Evolutionary conservation across 371 early-diverging fungal genomes (phyloP), one percentile per base, ranked within the genome.

Genomic region (Rhizopus sp.): DNA sequence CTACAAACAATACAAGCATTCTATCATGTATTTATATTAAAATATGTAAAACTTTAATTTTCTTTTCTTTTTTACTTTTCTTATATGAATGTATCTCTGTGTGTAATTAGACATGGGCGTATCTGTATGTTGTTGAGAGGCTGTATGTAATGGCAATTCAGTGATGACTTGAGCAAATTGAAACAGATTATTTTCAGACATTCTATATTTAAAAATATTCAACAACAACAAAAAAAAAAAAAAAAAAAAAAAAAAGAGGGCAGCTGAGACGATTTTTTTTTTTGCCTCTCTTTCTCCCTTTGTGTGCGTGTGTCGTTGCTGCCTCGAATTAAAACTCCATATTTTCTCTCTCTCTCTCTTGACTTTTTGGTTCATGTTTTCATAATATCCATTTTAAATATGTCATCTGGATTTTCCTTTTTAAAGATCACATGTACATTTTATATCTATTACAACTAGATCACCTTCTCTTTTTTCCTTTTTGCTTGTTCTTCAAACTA

Each of bases 1-100:
- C 67, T 64, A 52, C 80, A 80, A 32, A 80, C 75, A 56, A 75
- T 66, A 63, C 80, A 80, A 4, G 80, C 80, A 64, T 80, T 80
- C 80, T 80, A 65, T 39, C 39, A 4, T 16, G 5, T 37, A 47
- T 16, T 12, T 33, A 16, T 33, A 49, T 35, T 50, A 17, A 37
- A 15, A 13, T n/a, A 16, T 12, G 12, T 33, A 35, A 31, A 29
- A 33, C 10, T 40, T 17, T 8, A 33, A n/a, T n/a, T 47, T 29
- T 42, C n/a, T 32, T 2, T 31, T 50, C 40, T 30, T 29, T 5
- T 33, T 38, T 67, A 69, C 69, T 67, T 70, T 69, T 59, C 65
- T 64, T 47, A 71, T 62, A 41, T 72, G 72, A 47, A 63, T 57
- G 42, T 54, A 54, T 23, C 63, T 63, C 13, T 52, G 45, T 31